A percentile compares a stretch with the other conserved stretches of the same genome.
These are phyloP conservation scores for Lactarius indigo DNA, from an alignment of 768 basidiomycete genomes.

Conservation along the genomic window DNA sequence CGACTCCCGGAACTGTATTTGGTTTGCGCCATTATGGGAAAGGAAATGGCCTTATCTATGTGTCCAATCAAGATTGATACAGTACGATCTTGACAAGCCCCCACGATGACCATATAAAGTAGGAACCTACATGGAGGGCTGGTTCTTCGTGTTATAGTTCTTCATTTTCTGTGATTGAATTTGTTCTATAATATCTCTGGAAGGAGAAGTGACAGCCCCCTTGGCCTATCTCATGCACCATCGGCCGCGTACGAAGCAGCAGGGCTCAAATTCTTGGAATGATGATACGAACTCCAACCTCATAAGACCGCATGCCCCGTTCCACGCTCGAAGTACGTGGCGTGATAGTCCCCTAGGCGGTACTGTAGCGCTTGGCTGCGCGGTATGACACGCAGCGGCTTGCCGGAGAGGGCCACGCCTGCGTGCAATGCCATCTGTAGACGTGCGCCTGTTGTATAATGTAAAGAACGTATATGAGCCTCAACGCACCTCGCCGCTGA, in stretches of 20 bases:
- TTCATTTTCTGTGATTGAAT: not conserved
- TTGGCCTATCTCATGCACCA: not conserved
- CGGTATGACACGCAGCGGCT: slow-evolving; percentile 40
- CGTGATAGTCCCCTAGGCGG: slow-evolving; percentile 59
- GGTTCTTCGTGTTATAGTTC: not conserved
- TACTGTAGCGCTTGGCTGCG: slow-evolving; percentile 65
- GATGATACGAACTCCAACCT: not conserved
- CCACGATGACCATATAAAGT: no score
- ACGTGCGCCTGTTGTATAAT: not conserved
- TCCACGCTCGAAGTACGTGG: slow-evolving; percentile 70
- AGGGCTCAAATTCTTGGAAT: not conserved
- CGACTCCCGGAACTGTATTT: no score
- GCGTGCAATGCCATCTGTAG: slow-evolving; percentile 58
- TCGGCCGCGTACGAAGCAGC: not conserved
- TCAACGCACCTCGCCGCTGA: slow-evolving; percentile 66
- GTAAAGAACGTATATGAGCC: not conserved
- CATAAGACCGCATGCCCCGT: slow-evolving; percentile 63
- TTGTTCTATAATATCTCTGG: not conserved
- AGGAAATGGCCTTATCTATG: no score
- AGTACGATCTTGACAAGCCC: not conserved
- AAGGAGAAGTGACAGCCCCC: not conserved
- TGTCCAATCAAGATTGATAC: not conserved
- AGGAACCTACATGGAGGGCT: not conserved
- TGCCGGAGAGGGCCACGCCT: slow-evolving; percentile 42
- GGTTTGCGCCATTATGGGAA: no score